Percentiles rank a stretch among this genome's conserved stretches.
Conservation (phyloP, 2,329 filamentous ascomycete species). For the Aspergillus calidoustus region DNA sequence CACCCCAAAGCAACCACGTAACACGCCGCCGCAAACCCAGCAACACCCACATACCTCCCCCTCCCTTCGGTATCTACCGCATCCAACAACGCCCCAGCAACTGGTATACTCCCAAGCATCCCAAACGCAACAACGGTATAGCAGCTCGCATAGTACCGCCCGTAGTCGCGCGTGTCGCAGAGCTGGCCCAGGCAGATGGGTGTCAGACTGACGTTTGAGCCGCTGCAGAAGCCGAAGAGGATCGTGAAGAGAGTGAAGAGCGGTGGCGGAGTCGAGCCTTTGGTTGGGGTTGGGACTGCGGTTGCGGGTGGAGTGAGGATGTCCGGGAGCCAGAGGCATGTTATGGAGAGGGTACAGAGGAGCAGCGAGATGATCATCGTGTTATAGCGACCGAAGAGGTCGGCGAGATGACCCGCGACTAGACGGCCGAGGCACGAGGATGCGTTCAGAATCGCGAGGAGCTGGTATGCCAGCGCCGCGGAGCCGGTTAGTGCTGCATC, state of each 20-base stretch:
- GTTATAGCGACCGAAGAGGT: slow-evolving; percentile 34
- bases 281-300: neutral
- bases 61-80: slow-evolving; percentile 22
- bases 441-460: slow-evolving; percentile 33
- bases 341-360: slow-evolving; percentile 24
- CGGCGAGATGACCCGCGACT: slow-evolving; percentile 30
- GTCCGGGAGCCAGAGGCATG: slow-evolving; percentile 30
- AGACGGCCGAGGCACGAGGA: slow-evolving; percentile 31
- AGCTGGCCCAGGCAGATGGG: slow-evolving; percentile 54
- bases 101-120: slow-evolving; percentile 27
- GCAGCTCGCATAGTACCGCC: slow-evolving; percentile 42
- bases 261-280: neutral
- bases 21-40: slow-evolving; percentile 25
- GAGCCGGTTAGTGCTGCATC: slow-evolving; percentile 10
- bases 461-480: slow-evolving; percentile 28
- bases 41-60: slow-evolving; percentile 25
- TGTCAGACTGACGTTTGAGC: slow-evolving; percentile 42
- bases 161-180: slow-evolving; percentile 48
- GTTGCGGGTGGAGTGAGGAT: neutral
- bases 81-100: slow-evolving; percentile 22
- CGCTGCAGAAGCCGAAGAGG: slow-evolving; percentile 42
- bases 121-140: slow-evolving; percentile 34
- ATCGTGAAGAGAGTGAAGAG: slow-evolving; percentile 23
- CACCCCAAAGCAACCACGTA: slow-evolving; percentile 26
- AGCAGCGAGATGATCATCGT: slow-evolving; percentile 31